Conservation (phyloP, 257 asterid species). For the Henckelia pumila region DNA sequence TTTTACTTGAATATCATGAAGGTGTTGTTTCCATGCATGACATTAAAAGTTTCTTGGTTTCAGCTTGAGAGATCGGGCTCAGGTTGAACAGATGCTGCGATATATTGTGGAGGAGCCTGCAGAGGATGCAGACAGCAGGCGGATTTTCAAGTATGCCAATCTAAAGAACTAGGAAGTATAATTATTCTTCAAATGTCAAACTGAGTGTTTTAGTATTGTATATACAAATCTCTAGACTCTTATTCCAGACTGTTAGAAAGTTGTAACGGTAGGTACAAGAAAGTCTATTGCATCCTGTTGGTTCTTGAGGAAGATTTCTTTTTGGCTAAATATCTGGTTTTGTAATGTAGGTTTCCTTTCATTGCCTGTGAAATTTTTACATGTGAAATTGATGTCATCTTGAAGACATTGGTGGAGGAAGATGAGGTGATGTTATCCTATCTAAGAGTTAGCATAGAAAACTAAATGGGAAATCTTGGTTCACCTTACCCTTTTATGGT, state of each 20-base stretch:
- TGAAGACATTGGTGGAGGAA: constrained; percentile 91
- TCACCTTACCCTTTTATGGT: constrained; percentile 16
- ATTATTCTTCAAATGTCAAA: neutral
- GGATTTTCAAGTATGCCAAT: constrained; percentile 74
- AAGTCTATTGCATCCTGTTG: neutral
- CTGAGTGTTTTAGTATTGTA: neutral
- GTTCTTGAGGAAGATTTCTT: constrained; percentile 15
- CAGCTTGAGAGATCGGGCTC: constrained; percentile 93
- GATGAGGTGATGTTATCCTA: constrained; percentile 66
- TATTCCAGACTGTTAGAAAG: neutral
- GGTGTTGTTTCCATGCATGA: constrained; percentile 18
- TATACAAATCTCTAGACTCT: neutral
- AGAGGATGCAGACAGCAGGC: constrained; percentile 85
- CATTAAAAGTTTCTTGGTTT: constrained; percentile 23
- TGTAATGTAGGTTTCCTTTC: constrained; percentile 78
- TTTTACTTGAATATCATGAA: constrained; percentile 19
- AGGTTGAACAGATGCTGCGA: constrained; percentile 81
- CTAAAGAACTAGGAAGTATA: neutral
- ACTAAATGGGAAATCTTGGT: constrained; percentile 19
- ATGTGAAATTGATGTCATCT: constrained; percentile 94
- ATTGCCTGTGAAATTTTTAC: constrained; percentile 95
- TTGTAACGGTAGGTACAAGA: constrained; percentile 12
- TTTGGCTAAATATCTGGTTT: constrained; percentile 25
- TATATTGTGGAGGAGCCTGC: constrained; percentile 83
- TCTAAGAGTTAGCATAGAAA: constrained; percentile 16